phyloP scores from a whole-genome alignment of 1,139 yeast genomes.

The Pichia sp. region DNA sequence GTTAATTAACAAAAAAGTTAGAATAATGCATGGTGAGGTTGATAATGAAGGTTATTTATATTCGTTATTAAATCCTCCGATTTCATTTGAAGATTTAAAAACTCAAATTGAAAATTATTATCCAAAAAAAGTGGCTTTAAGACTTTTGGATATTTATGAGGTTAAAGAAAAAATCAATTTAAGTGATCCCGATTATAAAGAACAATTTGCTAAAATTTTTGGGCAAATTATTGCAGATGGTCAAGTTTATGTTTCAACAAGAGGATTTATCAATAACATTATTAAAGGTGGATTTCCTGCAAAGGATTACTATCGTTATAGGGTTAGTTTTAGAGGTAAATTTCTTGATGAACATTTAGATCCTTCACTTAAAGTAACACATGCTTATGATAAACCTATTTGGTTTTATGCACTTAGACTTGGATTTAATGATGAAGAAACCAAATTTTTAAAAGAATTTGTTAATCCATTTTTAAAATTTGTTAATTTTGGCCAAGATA shows the following conservation, averaged over 20 bases:
- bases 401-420: conserved; percentile 30
- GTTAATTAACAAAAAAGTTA: conserved; percentile 20
- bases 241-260: conserved; percentile 35
- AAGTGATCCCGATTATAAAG: conserved; percentile 17
- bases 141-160: conserved; percentile 30
- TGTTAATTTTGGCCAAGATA: conserved; percentile 21
- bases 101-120: conserved; percentile 34
- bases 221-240: conserved; percentile 36
- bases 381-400: conserved; percentile 31
- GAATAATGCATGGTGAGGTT: conserved; percentile 36
- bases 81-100: conserved; percentile 23
- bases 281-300: conserved; percentile 27
- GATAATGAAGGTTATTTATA: conserved; percentile 33
- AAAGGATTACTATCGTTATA: conserved; percentile 29
- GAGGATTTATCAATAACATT: conserved; percentile 32
- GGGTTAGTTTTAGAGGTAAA: conserved; percentile 30
- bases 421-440: conserved; percentile 29
- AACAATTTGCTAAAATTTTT: conserved; percentile 23
- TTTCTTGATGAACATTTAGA: conserved; percentile 27
- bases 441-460: conserved; percentile 22
- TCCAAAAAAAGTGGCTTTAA: conserved; percentile 29
- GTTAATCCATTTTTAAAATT: conserved; percentile 28
- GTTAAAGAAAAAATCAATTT: conserved; percentile 20
- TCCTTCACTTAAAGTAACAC: conserved; percentile 30
- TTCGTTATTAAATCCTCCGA: conserved; percentile 32